These are phyloP conservation scores for Protomyces pachydermus DNA, from an alignment of 1,139 yeast species.

Conservation along the genomic window DNA sequence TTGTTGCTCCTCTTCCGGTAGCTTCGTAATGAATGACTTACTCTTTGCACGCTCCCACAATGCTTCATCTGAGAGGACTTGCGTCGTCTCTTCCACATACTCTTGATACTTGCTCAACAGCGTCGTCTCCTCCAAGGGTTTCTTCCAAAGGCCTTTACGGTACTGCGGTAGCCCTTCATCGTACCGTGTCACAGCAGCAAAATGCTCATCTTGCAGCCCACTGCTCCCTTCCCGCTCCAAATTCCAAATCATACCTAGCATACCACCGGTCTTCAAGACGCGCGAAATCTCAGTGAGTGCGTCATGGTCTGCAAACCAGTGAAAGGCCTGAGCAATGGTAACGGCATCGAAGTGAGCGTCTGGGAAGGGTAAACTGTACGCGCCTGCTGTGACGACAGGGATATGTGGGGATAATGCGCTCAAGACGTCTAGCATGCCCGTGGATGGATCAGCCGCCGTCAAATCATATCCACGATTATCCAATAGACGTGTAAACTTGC, in stretches of 20 bases:
- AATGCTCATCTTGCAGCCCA: constrained; percentile 41
- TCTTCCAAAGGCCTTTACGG: constrained; percentile 50
- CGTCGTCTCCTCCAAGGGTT: constrained; percentile 39
- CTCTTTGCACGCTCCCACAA: constrained; percentile 56
- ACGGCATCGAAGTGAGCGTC: constrained; percentile 50
- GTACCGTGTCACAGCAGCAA: constrained; percentile 35
- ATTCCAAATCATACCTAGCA: constrained; percentile 59
- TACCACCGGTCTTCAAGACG: constrained; percentile 50
- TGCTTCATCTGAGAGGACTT: constrained; percentile 36
- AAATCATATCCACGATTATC: constrained; percentile 47
- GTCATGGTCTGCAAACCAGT: constrained; percentile 57
- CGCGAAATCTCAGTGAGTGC: constrained; percentile 51
- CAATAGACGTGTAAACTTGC: constrained; percentile 55
- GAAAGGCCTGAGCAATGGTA: constrained; percentile 62
- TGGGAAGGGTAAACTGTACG: constrained; percentile 49
- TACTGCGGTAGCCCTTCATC: constrained; percentile 55
- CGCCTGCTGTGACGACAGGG: constrained; percentile 42
- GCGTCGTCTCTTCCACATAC: constrained; percentile 39
- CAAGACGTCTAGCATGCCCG: constrained; percentile 56
- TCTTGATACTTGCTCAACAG: constrained; percentile 40
- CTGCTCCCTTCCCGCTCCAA: constrained; percentile 32
- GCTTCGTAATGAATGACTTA: constrained; percentile 53
- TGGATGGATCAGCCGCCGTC: constrained; percentile 54
- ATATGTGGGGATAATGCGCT: constrained; percentile 48
- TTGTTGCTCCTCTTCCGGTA: constrained; percentile 43